These are phyloP conservation scores for Aspergillus fumigatus DNA, from an alignment of 2,329 filamentous ascomycete genomes.

Conservation along the genomic window DNA sequence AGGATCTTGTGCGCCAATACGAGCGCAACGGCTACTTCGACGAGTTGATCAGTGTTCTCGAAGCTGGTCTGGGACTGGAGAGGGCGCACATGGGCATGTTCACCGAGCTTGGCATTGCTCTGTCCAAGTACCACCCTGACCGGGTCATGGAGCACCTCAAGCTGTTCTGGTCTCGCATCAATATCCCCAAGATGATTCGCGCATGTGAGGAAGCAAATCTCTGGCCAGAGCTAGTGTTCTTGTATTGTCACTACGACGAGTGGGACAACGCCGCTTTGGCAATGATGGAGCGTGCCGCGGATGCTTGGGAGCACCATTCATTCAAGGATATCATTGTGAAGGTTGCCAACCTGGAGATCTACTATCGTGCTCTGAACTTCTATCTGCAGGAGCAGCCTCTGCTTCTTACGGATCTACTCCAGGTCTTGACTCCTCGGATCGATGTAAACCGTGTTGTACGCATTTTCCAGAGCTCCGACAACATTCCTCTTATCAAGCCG, in stretches of 20 bases:
- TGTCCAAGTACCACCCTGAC: conserved; percentile 93
- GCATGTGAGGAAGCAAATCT: conserved; percentile 91
- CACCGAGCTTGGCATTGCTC: conserved; percentile 83
- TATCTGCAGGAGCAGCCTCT: conserved; percentile 97
- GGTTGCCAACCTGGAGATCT: conserved; percentile 97
- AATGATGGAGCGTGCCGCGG: conserved; percentile 95
- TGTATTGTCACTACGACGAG: conserved; percentile 97
- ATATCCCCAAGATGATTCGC: conserved; percentile 93
- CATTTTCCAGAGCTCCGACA: conserved; percentile 98
- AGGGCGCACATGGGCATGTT: conserved; percentile 96
- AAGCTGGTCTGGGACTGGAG: conserved; percentile 91
- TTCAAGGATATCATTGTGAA: conserved; percentile 99
- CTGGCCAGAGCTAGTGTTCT: conserved; percentile 96
- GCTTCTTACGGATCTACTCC: conserved; percentile 89
- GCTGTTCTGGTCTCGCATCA: conserved; percentile 96
- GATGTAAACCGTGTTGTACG: conserved; percentile 99
- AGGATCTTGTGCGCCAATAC: conserved; percentile 91
- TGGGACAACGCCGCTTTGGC: conserved; percentile 95
- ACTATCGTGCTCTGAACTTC: conserved; percentile 95
- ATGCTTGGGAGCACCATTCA: conserved; percentile 98
- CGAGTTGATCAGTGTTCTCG: conserved; percentile 88
- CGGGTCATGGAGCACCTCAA: conserved; percentile 98
- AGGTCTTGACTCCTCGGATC: conserved; percentile 84
- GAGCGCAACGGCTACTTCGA: conserved; percentile 97
- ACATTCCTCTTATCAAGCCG: conserved; percentile 95